Evolutionary conservation across 768 basidiomycete species (phyloP).

Genomic region (Piloderma croceum): DNA sequence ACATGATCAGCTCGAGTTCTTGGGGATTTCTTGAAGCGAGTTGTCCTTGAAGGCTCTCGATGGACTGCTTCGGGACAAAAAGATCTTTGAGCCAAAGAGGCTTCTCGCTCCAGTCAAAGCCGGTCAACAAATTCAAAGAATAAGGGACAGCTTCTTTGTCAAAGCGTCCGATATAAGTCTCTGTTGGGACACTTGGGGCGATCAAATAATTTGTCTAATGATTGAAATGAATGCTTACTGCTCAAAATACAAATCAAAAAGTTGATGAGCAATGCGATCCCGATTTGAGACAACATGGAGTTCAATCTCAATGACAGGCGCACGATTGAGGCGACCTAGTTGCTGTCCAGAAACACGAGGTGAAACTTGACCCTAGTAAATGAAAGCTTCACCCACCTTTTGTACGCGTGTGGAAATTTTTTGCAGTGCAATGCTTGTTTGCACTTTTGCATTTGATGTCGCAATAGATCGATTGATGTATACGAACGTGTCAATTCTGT

Average conservation of each 20-base stretch:
- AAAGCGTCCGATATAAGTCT: conserved; percentile 43
- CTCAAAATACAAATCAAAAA: conserved; percentile 64
- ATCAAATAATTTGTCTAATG: background rate
- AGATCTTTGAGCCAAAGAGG: conserved; percentile 23
- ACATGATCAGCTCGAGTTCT: conserved; percentile 33
- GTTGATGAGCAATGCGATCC: conserved; percentile 58
- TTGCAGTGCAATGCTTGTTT: conserved; percentile 55
- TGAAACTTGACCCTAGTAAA: background rate
- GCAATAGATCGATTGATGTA: conserved; percentile 47
- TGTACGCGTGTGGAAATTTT: conserved; percentile 54
- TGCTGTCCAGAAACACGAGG: conserved; percentile 41
- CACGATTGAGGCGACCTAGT: conserved; percentile 51
- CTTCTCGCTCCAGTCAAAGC: conserved; percentile 36
- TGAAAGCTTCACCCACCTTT: conserved; percentile 42
- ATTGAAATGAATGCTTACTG: conserved; percentile 38
- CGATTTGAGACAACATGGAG: conserved; percentile 67
- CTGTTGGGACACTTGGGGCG: conserved; percentile 38
- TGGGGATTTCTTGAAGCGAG: conserved; percentile 11
- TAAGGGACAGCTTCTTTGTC: conserved; percentile 38
- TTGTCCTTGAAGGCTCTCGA: conserved; percentile 11
- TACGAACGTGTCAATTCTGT: conserved; percentile 50
- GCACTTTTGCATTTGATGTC: conserved; percentile 41
- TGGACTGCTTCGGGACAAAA: conserved; percentile 23
- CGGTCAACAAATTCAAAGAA: conserved; percentile 33
- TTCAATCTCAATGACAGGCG: conserved; percentile 49